Conservation (phyloP, 2,329 filamentous ascomycete genomes). For the Verticillium albo-atrum region DNA sequence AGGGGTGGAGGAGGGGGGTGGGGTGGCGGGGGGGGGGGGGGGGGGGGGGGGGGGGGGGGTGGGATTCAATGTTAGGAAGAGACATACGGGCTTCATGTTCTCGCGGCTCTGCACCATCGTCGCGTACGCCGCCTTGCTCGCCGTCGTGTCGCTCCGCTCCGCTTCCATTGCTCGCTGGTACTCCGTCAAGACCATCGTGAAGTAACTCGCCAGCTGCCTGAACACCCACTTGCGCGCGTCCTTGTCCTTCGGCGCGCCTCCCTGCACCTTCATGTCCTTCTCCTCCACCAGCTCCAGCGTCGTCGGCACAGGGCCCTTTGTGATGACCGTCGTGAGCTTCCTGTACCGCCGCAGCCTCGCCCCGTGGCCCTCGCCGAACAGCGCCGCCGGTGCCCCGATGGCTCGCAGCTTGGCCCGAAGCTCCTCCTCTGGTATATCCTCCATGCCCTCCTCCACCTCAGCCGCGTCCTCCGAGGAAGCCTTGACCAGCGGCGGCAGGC, state of each 20-base stretch:
- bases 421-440: conserved; percentile 68
- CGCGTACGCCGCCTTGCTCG: conserved; percentile 75
- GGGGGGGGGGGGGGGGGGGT: no score
- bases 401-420: conserved; percentile 63
- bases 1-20: no score
- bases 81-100: conserved; percentile 69
- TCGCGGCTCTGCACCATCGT: conserved; percentile 84
- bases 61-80: no score
- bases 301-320: conserved; percentile 80
- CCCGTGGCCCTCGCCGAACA: conserved; percentile 80
- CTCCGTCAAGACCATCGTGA: conserved; percentile 89
- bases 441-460: conserved; percentile 39
- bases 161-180: conserved; percentile 78
- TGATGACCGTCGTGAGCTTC: conserved; percentile 57
- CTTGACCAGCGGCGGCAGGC: conserved; percentile 67
- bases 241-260: conserved; percentile 56
- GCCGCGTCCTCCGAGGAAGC: conserved; percentile 32
- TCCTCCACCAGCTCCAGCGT: conserved; percentile 75
- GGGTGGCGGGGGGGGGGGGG: no score
- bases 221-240: conserved; percentile 69
- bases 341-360: conserved; percentile 67
- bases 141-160: conserved; percentile 58
- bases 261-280: conserved; percentile 80
- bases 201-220: conserved; percentile 88
- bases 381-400: conserved; percentile 64